Conservation (phyloP, 1,284 basidiomycete species). For the Marasmius sp. region DNA sequence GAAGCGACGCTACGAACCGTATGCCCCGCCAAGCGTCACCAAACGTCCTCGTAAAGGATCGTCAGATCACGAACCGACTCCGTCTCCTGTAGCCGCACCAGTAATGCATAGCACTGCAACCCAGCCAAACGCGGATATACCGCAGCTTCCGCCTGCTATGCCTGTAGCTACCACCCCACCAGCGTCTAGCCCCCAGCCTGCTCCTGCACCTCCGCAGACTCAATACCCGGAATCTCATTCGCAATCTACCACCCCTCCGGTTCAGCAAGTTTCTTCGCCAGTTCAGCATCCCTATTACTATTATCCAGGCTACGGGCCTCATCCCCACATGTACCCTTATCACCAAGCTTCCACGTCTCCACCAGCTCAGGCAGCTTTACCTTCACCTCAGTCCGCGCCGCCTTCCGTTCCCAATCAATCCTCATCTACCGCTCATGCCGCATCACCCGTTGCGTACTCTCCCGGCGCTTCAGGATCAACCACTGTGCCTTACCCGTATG, state of each 20-base stretch:
- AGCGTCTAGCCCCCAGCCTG: background rate
- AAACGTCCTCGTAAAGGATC: slow-evolving; percentile 37
- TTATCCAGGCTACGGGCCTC: background rate
- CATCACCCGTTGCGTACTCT: background rate
- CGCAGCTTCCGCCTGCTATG: background rate
- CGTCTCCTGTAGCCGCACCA: background rate
- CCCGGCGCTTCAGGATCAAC: background rate
- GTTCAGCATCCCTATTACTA: background rate
- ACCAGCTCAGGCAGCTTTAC: background rate
- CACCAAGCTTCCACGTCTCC: background rate
- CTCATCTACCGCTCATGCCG: background rate
- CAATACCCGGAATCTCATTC: background rate
- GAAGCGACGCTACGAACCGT: slow-evolving; percentile 54
- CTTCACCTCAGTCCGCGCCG: no score
- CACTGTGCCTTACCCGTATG: background rate
- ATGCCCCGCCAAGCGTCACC: slow-evolving; percentile 23
- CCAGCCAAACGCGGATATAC: background rate
- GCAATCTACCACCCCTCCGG: background rate
- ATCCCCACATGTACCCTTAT: background rate
- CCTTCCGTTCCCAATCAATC: background rate
- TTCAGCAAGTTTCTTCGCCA: background rate
- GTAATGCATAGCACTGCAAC: no score
- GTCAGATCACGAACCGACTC: background rate
- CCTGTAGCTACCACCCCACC: background rate
- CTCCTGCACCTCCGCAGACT: background rate